Percentiles rank a stretch among this genome's conserved stretches.
Evolutionary conservation across 164 flowering plant species (phyloP).

Genomic region (Kingdonia uniflora): DNA sequence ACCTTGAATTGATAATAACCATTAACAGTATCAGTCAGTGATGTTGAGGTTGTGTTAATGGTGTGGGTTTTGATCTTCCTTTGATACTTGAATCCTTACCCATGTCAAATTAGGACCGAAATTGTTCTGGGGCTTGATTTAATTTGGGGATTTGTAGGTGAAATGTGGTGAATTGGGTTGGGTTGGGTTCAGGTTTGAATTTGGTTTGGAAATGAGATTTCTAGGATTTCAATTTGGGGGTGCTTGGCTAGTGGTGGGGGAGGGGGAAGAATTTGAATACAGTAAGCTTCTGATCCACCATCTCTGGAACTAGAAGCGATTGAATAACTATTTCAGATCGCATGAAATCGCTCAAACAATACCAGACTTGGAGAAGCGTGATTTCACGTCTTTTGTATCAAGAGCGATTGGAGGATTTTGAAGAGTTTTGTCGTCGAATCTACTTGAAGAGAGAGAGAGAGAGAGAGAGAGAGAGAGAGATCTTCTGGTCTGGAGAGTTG

Average conservation of each 20-base stretch:
- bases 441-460: no score
- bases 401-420: no score
- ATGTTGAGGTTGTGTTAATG: constrained; percentile 42
- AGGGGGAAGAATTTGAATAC: no score
- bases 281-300: no score
- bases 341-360: no score
- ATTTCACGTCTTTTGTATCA: no score
- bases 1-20: constrained; percentile 82
- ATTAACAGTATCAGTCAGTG: constrained; percentile 59
- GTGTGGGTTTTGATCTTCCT: constrained; percentile 22
- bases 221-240: neutral
- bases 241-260: neutral
- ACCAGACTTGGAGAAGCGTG: no score
- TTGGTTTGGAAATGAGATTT: neutral
- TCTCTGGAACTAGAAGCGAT: no score
- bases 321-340: no score
- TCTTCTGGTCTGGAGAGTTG: no score
- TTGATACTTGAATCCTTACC: constrained; percentile 18
- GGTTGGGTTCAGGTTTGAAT: neutral
- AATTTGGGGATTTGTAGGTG: constrained; percentile 1
- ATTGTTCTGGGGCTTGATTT: neutral
- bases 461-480: no score
- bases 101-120: constrained; percentile 12
- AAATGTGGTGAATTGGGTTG: neutral
- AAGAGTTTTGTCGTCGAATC: no score